A percentile compares a stretch with the other conserved stretches of the same genome.
These are phyloP conservation scores for Aschersonia sp. DNA, from an alignment of 2,329 filamentous ascomycete species.

Conservation along the genomic window DNA sequence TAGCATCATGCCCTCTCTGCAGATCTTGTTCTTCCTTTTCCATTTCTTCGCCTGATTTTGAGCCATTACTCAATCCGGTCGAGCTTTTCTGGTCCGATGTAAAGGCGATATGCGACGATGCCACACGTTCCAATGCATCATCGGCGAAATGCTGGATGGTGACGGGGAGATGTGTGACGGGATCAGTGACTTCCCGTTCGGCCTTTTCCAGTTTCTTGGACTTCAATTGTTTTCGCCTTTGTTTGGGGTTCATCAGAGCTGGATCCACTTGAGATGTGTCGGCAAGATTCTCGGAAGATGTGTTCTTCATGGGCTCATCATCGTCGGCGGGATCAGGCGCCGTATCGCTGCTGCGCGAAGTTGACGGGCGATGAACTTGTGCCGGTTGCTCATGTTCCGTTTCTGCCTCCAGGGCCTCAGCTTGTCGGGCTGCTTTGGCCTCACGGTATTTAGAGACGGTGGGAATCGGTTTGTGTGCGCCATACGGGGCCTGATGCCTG, in stretches of 20 bases:
- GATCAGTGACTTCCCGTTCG: slow-evolving; percentile 55
- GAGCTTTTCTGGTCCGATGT: slow-evolving; percentile 21
- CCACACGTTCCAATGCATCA: slow-evolving; percentile 34
- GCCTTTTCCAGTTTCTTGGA: slow-evolving; percentile 26
- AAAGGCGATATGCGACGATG: slow-evolving; percentile 15
- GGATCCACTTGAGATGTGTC: slow-evolving; percentile 22
- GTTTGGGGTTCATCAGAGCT: slow-evolving; percentile 24
- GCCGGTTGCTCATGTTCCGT: slow-evolving; percentile 5
- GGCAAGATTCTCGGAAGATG: slow-evolving; percentile 7
- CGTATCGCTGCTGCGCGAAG: not conserved
- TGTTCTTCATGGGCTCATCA: not conserved
- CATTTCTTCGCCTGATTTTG: slow-evolving; percentile 25
- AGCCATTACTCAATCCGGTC: slow-evolving; percentile 21
- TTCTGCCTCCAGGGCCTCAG: slow-evolving; percentile 19
- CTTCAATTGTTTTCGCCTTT: slow-evolving; percentile 34
- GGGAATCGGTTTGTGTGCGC: slow-evolving; percentile 27
- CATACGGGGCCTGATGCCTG: slow-evolving; percentile 26
- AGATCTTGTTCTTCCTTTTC: slow-evolving; percentile 17
- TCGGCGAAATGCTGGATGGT: slow-evolving; percentile 54
- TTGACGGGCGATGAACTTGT: not conserved
- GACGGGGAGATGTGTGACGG: slow-evolving; percentile 56
- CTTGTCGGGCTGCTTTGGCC: slow-evolving; percentile 28
- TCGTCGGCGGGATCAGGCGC: not conserved
- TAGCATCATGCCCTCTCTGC: slow-evolving; percentile 24
- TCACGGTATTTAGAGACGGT: slow-evolving; percentile 34